A percentile compares a stretch with the other conserved stretches of the same genome.
Conservation (phyloP, 345 rosid species). For the Euphorbia pulcherrima region DNA sequence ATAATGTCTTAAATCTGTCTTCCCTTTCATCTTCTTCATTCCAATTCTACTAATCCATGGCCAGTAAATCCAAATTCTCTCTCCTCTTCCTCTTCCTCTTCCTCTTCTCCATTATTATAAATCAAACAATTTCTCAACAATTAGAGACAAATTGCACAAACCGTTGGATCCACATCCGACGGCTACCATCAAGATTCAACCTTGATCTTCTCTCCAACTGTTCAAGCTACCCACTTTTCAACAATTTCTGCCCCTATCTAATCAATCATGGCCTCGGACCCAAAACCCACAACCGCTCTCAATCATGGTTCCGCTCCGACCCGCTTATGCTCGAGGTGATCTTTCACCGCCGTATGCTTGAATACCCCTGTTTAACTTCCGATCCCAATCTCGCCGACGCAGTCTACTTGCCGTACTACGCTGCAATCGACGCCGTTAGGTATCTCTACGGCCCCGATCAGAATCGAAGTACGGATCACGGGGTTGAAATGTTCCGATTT, state of each 20-base stretch:
- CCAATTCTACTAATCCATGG: slow-evolving; percentile 8
- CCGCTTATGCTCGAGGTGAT: slow-evolving; percentile 64
- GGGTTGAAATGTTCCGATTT: slow-evolving; percentile 55
- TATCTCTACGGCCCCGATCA: slow-evolving; percentile 73
- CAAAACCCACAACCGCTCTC: slow-evolving; percentile 73
- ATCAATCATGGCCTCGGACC: slow-evolving; percentile 91
- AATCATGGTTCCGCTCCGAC: slow-evolving; percentile 85
- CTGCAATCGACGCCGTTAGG: slow-evolving; percentile 66
- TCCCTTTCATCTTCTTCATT: too few species aligned
- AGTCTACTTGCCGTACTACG: slow-evolving; percentile 75
- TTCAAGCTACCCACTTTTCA: slow-evolving; percentile 55
- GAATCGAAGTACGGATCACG: slow-evolving; percentile 65
- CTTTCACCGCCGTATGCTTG: slow-evolving; percentile 81
- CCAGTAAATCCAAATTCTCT: slow-evolving; percentile 9
- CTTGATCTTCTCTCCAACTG: slow-evolving; percentile 81
- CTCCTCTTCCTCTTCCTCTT: slow-evolving; percentile 2
- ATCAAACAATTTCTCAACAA: neutral
- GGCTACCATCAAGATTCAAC: slow-evolving; percentile 71
- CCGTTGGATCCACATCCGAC: slow-evolving; percentile 90
- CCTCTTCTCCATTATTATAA: slow-evolving; percentile 3
- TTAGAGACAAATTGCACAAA: slow-evolving; percentile 44
- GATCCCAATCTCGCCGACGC: slow-evolving; percentile 71
- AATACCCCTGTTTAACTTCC: slow-evolving; percentile 77
- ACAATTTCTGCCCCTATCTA: slow-evolving; percentile 62
- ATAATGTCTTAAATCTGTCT: neutral